A percentile compares a stretch with the other conserved stretches of the same genome.
These are phyloP conservation scores for Suhomyces xylopsoci DNA, from an alignment of 805 yeast species.

Conservation along the genomic window DNA sequence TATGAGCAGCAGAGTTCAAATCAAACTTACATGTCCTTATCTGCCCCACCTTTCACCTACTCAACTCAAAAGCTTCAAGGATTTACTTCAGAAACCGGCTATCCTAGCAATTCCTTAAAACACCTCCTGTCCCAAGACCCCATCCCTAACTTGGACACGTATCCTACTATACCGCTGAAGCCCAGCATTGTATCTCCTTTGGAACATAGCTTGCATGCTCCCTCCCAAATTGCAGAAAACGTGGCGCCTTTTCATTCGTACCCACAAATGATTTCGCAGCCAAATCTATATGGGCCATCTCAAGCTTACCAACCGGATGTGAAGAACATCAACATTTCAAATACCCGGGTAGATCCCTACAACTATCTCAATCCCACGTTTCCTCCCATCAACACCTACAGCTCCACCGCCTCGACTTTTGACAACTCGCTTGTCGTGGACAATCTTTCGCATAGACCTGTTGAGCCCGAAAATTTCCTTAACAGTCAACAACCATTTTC, in stretches of 20 bases:
- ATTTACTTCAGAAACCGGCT: neutral
- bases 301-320: neutral
- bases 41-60: neutral
- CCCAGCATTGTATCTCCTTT: neutral
- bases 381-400: neutral
- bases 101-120: neutral
- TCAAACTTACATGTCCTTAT: neutral
- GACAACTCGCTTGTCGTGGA: neutral
- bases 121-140: neutral
- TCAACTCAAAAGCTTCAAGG: neutral
- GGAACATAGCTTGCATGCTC: neutral
- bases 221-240: neutral
- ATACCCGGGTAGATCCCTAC: neutral
- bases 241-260: neutral
- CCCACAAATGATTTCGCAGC: neutral
- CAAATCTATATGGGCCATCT: neutral
- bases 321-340: neutral
- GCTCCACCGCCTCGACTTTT: neutral
- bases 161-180: neutral
- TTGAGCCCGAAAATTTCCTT: neutral
- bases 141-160: neutral
- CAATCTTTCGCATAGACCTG: neutral
- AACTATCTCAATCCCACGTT: conserved; percentile 1
- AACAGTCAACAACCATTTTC: neutral
- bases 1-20: neutral